Conservation (phyloP, 164 flowering plant species). For the Pachysandra terminalis region DNA sequence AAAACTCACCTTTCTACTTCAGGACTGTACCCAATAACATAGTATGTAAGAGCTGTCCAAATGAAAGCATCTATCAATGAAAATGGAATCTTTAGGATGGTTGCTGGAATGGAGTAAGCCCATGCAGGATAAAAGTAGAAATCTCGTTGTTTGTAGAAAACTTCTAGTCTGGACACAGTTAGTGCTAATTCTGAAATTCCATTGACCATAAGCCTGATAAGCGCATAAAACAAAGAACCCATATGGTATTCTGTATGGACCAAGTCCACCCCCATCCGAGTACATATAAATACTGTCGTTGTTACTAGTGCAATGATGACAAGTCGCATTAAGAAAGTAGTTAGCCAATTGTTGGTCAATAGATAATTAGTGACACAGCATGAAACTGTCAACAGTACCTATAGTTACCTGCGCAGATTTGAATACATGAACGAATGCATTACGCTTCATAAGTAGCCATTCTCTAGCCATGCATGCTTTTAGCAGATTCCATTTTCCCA, state of each 20-base stretch:
- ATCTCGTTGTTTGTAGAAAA: conserved; percentile 33
- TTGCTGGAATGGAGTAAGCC: conserved; percentile 33
- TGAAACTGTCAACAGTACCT: no score
- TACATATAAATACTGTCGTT: conserved; percentile 28
- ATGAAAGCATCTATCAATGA: conserved; percentile 29
- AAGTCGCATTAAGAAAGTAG: conserved; percentile 19
- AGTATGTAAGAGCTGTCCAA: conserved; percentile 39
- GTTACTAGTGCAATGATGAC: conserved; percentile 23
- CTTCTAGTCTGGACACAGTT: conserved; percentile 24
- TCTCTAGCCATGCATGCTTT: conserved; percentile 45
- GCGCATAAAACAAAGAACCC: conserved; percentile 27
- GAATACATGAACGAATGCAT: conserved; percentile 33
- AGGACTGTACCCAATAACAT: conserved; percentile 32
- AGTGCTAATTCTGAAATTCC: conserved; percentile 28
- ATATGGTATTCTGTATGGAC: conserved; percentile 23
- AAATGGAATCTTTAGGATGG: conserved; percentile 30
- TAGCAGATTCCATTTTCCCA: conserved; percentile 35
- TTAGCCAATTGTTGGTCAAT: no score
- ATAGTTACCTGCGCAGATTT: conserved; percentile 34
- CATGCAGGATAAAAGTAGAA: conserved; percentile 35
- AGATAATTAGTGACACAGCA: no score
- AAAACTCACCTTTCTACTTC: conserved; percentile 21
- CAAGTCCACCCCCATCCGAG: conserved; percentile 22
- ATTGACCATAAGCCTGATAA: conserved; percentile 17
- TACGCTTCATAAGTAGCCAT: conserved; percentile 42